phyloP scores from a whole-genome alignment of 169 alveolate genomes.

The Babesia gibsoni region DNA sequence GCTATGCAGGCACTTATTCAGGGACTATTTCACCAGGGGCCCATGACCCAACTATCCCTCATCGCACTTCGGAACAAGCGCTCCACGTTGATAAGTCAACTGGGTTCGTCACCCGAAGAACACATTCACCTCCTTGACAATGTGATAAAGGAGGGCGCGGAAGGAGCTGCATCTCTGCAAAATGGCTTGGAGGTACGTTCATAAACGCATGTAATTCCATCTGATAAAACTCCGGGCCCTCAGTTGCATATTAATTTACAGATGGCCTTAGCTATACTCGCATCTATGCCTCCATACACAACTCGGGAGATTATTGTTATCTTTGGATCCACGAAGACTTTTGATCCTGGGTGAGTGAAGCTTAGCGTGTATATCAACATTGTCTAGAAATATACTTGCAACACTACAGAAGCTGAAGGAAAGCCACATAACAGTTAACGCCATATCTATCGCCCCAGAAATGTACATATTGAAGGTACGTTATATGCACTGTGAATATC shows the following conservation, averaged over 20 bases:
- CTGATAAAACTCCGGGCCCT: neutral
- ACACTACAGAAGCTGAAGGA: slow-evolving; percentile 50
- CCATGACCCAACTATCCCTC: slow-evolving; percentile 72
- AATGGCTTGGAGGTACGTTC: slow-evolving; percentile 70
- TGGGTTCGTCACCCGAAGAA: slow-evolving; percentile 72
- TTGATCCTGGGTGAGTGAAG: slow-evolving; percentile 58
- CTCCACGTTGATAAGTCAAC: slow-evolving; percentile 59
- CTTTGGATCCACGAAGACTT: slow-evolving; percentile 75
- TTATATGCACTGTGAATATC: neutral
- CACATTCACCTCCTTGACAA: slow-evolving; percentile 44
- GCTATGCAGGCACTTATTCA: slow-evolving; percentile 52
- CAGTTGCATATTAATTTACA: neutral
- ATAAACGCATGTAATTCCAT: neutral
- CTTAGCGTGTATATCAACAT: neutral
- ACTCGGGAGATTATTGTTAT: slow-evolving; percentile 70
- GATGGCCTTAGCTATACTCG: slow-evolving; percentile 65
- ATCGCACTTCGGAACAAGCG: slow-evolving; percentile 70
- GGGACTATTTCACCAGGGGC: slow-evolving; percentile 68
- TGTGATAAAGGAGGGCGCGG: slow-evolving; percentile 64
- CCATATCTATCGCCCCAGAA: slow-evolving; percentile 60
- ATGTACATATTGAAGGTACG: slow-evolving; percentile 59
- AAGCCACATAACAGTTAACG: slow-evolving; percentile 38
- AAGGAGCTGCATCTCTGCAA: slow-evolving; percentile 73
- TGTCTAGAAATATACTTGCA: slow-evolving; percentile 39
- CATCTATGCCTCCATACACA: slow-evolving; percentile 69